phyloP scores from a whole-genome alignment of 441 rosid species.

The Pelargonium fulgidum region DNA sequence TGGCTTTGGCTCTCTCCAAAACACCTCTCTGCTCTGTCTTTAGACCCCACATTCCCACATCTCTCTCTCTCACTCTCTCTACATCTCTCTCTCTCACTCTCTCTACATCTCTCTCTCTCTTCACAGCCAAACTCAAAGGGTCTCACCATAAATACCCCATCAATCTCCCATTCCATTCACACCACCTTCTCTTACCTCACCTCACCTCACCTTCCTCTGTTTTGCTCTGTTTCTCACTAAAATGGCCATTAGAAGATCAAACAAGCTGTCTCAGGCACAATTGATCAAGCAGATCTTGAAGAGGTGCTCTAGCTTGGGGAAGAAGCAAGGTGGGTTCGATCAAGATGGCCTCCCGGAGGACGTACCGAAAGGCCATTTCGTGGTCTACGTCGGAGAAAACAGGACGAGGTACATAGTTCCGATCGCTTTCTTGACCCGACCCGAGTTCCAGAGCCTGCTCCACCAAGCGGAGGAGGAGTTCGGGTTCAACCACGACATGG shows the following conservation, averaged over 20 bases:
- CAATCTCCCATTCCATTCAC: background rate
- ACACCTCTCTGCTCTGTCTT: background rate
- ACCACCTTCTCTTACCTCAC: background rate
- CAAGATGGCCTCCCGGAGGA: slow-evolving; percentile 13
- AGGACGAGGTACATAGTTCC: slow-evolving; percentile 20
- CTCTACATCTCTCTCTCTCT: background rate
- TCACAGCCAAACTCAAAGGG: too few relatives aligned
- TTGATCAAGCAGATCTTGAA: slow-evolving; percentile 21
- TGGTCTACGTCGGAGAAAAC: slow-evolving; percentile 22
- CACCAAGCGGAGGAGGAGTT: slow-evolving; percentile 5
- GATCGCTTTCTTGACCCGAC: slow-evolving; percentile 17
- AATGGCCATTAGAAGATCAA: slow-evolving; percentile 21
- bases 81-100: background rate
- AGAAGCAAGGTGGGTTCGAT: slow-evolving; percentile 8
- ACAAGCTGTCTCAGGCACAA: slow-evolving; percentile 15
- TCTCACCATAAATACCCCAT: slow-evolving; percentile 11
- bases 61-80: background rate
- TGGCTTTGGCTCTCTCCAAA: background rate
- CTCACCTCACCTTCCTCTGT: background rate
- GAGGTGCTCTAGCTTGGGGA: slow-evolving; percentile 23
- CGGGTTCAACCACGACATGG: slow-evolving; percentile 24
- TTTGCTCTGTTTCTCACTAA: background rate
- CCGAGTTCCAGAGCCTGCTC: slow-evolving; percentile 23
- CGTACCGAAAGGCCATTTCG: slow-evolving; percentile 27
- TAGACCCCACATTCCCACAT: background rate